Percentiles rank a stretch among this genome's conserved stretches.
Evolutionary conservation across 768 basidiomycete genomes (phyloP).

Genomic region (Termitomyces sp.): DNA sequence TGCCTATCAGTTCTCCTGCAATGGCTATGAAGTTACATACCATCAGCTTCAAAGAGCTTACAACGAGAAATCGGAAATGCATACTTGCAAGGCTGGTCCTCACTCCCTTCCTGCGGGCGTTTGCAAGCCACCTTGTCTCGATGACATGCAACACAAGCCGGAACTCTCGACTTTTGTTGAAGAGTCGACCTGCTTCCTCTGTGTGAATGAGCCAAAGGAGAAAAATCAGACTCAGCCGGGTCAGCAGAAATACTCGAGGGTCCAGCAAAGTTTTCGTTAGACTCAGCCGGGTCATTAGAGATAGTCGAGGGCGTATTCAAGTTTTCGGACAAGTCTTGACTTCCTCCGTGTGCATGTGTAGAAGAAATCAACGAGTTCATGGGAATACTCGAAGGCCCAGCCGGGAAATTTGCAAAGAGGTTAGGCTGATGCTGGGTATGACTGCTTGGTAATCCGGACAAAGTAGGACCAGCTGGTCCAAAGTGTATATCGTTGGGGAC

Average conservation of each 20-base stretch:
- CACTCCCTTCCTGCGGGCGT: not conserved
- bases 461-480: no score
- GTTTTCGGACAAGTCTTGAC: no score
- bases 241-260: not conserved
- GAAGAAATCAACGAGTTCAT: no score
- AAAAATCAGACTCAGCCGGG: not conserved
- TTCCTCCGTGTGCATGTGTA: no score
- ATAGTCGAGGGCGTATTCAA: no score
- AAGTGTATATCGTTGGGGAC: not conserved
- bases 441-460: not conserved
- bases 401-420: no score
- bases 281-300: not conserved
- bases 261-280: no score
- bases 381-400: not conserved
- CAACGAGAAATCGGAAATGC: not conserved
- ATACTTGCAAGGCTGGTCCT: slow-evolving; percentile 3
- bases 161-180: not conserved
- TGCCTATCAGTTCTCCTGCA: not conserved
- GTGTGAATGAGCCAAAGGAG: not conserved
- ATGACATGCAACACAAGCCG: slow-evolving; percentile 4
- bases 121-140: slow-evolving; percentile 6
- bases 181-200: no score
- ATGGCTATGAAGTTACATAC: not conserved
- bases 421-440: not conserved
- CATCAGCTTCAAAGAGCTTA: not conserved